Conservation (phyloP, 768 basidiomycete species). For the Leccinellum rugosiceps region DNA sequence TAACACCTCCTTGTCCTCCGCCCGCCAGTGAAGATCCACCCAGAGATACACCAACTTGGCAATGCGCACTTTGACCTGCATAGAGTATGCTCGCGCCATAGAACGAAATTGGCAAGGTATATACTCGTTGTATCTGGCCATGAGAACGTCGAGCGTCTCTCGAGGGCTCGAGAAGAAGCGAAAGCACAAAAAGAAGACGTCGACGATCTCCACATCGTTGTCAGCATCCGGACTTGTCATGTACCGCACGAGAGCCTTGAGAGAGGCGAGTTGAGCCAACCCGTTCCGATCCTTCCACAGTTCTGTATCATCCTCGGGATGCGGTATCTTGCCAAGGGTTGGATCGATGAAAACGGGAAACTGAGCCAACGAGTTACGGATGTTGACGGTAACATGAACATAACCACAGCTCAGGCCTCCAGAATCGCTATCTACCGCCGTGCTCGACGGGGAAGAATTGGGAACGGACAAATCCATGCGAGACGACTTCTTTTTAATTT, state of each 20-base stretch:
- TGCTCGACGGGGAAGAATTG: conserved; percentile 18
- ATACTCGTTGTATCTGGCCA: conserved; percentile 48
- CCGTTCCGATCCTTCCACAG: conserved; percentile 27
- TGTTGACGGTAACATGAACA: conserved; percentile 22
- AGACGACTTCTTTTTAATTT: conserved; percentile 6
- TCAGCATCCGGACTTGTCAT: conserved; percentile 42
- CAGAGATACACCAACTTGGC: conserved; percentile 62
- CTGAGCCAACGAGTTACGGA: conserved; percentile 26
- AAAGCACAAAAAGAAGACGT: conserved; percentile 69
- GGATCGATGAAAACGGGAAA: conserved; percentile 27
- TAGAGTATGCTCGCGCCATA: conserved; percentile 41
- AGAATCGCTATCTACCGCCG: conserved; percentile 14
- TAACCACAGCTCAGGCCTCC: conserved; percentile 18
- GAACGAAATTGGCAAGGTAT: conserved; percentile 17
- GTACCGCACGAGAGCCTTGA: conserved; percentile 43
- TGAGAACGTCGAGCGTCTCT: conserved; percentile 42
- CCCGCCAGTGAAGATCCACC: conserved; percentile 68
- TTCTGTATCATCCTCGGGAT: conserved; percentile 29
- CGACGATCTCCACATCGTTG: conserved; percentile 41
- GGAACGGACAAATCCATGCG: background rate
- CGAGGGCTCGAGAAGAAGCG: conserved; percentile 58
- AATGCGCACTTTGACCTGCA: conserved; percentile 54
- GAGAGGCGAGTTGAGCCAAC: conserved; percentile 33
- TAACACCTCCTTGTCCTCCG: conserved; percentile 42
- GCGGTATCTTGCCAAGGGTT: conserved; percentile 28